Conservation (phyloP, 345 rosid genomes). For the Bruguiera sexangula region DNA sequence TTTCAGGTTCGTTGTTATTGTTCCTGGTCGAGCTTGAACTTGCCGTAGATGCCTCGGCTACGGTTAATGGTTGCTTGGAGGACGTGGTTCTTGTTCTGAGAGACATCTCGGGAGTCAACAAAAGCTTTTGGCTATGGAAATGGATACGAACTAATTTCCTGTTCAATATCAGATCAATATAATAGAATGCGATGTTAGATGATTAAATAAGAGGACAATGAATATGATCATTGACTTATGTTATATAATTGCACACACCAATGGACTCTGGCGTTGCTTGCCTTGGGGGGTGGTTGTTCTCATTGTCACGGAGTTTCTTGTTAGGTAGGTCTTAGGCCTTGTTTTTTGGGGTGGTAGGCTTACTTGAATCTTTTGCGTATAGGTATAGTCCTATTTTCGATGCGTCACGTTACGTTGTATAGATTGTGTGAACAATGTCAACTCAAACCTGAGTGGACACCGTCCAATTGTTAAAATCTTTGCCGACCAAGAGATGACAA, state of each 20-base stretch:
- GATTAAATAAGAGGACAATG: too few species aligned
- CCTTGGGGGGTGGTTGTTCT: not conserved
- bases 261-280: not conserved
- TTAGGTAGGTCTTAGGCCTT: not conserved
- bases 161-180: too few species aligned
- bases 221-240: too few species aligned
- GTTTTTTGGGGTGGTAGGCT: not conserved
- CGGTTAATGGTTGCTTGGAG: constrained; percentile 12
- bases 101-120: not conserved
- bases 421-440: not conserved
- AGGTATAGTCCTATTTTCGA: not conserved
- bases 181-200: too few species aligned
- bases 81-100: constrained; percentile 31
- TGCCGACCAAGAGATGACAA: too few species aligned
- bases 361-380: too few species aligned
- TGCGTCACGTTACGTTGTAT: not conserved
- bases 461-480: too few species aligned
- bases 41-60: constrained; percentile 9
- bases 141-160: too few species aligned
- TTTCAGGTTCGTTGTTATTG: constrained; percentile 25
- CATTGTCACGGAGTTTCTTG: not conserved
- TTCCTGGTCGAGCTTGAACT: constrained; percentile 15
- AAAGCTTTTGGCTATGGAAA: not conserved
- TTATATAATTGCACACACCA: too few species aligned
- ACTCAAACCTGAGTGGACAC: too few species aligned